phyloP scores from a whole-genome alignment of 2,329 filamentous ascomycete genomes.

The Cadophora luteo-olivacea region DNA sequence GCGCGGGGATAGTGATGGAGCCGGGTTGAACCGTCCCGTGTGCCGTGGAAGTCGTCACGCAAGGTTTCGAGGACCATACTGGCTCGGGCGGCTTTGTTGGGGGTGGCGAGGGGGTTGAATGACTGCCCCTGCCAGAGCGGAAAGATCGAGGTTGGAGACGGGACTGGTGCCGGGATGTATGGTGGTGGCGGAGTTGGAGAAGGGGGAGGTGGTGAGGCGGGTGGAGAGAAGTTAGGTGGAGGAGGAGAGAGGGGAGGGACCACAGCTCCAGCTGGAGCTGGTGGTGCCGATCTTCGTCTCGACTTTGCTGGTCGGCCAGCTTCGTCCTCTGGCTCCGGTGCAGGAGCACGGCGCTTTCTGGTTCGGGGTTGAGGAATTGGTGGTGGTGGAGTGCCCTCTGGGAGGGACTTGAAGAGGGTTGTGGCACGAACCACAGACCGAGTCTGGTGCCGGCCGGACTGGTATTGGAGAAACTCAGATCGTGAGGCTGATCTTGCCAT shows the following conservation, averaged over 20 bases:
- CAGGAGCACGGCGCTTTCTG: neutral
- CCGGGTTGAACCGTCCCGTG: too few relatives aligned
- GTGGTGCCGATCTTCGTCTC: neutral
- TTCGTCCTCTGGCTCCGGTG: neutral
- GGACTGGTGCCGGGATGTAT: neutral
- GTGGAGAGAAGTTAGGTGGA: neutral
- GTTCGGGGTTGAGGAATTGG: neutral
- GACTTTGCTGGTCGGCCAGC: neutral
- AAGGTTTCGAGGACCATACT: neutral
- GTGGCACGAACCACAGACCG: slow-evolving; percentile 3
- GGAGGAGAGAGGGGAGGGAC: neutral
- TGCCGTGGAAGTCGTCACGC: neutral
- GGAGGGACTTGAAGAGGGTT: neutral
- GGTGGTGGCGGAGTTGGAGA: neutral
- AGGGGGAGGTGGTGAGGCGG: neutral
- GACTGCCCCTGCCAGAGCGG: neutral
- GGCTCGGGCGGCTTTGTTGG: neutral
- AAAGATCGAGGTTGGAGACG: neutral
- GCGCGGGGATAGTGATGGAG: neutral
- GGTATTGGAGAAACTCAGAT: neutral
- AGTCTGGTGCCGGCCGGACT: neutral
- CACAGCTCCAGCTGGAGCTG: neutral
- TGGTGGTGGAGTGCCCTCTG: neutral
- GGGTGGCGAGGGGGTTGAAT: neutral
- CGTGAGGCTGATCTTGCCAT: slow-evolving; percentile 3